Evolutionary conservation across 2,329 filamentous ascomycete species (phyloP).

Genomic region (Pseudocercospora macadamiae): DNA sequence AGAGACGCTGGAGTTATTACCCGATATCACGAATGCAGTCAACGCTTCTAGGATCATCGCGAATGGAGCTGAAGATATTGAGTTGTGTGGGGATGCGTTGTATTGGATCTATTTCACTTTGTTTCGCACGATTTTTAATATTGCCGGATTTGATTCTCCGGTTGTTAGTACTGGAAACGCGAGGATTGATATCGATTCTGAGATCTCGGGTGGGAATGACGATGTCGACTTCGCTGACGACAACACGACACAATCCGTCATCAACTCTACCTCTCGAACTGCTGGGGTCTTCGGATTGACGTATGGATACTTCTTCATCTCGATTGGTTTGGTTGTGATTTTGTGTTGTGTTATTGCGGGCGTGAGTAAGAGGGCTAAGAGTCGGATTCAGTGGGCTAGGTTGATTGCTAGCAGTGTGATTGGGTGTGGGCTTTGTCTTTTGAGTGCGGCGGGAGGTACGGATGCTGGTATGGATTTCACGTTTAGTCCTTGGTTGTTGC

Average conservation of each 20-base stretch:
- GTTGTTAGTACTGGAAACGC: neutral
- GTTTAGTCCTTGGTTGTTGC: slow-evolving; percentile 19
- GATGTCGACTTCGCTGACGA: slow-evolving; percentile 10
- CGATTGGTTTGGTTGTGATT: slow-evolving; percentile 34
- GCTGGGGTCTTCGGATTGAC: slow-evolving; percentile 33
- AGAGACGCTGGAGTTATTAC: slow-evolving; percentile 15
- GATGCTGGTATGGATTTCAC: slow-evolving; percentile 1
- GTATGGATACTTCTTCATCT: slow-evolving; percentile 34
- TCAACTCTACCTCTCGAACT: slow-evolving; percentile 4
- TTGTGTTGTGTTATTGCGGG: slow-evolving; percentile 35
- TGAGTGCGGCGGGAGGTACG: neutral
- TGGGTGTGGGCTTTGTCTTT: slow-evolving; percentile 10
- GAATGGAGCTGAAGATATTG: neutral
- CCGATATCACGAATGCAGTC: slow-evolving; percentile 12
- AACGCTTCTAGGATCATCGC: slow-evolving; percentile 17
- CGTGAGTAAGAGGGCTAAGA: slow-evolving; percentile 17
- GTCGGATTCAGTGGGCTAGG: slow-evolving; percentile 12
- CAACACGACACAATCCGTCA: neutral
- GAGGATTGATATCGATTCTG: slow-evolving; percentile 5
- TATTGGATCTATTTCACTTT: slow-evolving; percentile 19
- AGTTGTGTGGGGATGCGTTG: slow-evolving; percentile 5
- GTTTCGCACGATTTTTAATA: slow-evolving; percentile 21
- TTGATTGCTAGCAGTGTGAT: slow-evolving; percentile 22
- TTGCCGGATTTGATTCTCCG: slow-evolving; percentile 18
- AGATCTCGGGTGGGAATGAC: neutral